phyloP scores from a whole-genome alignment of 2,329 filamentous ascomycete genomes.

The Fusarium heterosporum region DNA sequence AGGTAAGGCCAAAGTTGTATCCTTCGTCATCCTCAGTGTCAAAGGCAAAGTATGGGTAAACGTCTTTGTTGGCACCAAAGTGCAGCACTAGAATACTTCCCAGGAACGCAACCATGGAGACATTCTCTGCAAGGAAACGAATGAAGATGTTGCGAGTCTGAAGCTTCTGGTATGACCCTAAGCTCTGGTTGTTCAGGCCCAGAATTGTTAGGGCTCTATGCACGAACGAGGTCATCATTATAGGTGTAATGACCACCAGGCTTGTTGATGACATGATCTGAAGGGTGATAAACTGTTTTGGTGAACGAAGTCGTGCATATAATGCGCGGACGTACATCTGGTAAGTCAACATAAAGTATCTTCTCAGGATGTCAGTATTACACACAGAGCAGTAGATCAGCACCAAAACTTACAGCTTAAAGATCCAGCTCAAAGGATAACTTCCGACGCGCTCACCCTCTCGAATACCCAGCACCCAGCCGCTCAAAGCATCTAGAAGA shows the following conservation, averaged over 20 bases:
- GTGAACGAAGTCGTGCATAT: slow-evolving; percentile 75
- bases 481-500: slow-evolving; percentile 71
- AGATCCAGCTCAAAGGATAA: slow-evolving; percentile 77
- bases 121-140: slow-evolving; percentile 74
- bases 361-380: slow-evolving; percentile 45
- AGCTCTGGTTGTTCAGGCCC: slow-evolving; percentile 68
- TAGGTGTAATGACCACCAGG: slow-evolving; percentile 71
- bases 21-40: slow-evolving; percentile 57
- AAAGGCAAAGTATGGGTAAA: slow-evolving; percentile 78
- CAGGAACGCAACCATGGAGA: slow-evolving; percentile 75
- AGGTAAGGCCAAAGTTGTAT: slow-evolving; percentile 73
- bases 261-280: slow-evolving; percentile 72
- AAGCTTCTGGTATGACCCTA: slow-evolving; percentile 73
- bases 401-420: slow-evolving; percentile 68
- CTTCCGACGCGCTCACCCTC: slow-evolving; percentile 75
- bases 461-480: slow-evolving; percentile 74
- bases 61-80: slow-evolving; percentile 73
- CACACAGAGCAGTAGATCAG: not conserved
- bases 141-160: slow-evolving; percentile 76
- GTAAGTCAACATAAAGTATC: slow-evolving; percentile 76
- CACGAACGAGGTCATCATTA: slow-evolving; percentile 71
- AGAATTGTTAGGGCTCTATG: slow-evolving; percentile 67
- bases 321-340: slow-evolving; percentile 77
- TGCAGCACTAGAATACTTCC: slow-evolving; percentile 74
- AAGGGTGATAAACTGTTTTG: slow-evolving; percentile 72